These are phyloP conservation scores for Massarina eburnea DNA, from an alignment of 2,329 filamentous ascomycete genomes.

Conservation along the genomic window DNA sequence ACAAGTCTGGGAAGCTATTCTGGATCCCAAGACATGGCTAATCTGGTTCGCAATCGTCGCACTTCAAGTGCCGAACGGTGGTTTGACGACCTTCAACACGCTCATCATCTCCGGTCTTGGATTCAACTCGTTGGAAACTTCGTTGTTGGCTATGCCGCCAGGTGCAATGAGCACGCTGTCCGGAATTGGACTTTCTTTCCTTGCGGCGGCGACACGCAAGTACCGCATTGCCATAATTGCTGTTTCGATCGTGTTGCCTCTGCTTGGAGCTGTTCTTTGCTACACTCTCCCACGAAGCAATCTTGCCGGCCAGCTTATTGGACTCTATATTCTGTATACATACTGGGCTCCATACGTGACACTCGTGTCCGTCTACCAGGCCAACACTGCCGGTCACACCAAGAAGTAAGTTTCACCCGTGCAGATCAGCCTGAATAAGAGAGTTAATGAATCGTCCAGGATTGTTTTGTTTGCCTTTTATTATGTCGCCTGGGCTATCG, in stretches of 20 bases:
- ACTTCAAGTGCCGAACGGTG: constrained; percentile 4
- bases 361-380: constrained; percentile 1
- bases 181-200: neutral
- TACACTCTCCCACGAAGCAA: neutral
- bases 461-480: constrained; percentile 23
- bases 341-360: constrained; percentile 3
- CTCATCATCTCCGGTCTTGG: constrained; percentile 4
- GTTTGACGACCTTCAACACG: constrained; percentile 2
- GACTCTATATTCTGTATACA: constrained; percentile 16
- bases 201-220: constrained; percentile 1
- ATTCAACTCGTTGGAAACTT: neutral
- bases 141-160: constrained; percentile 1
- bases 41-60: constrained; percentile 5
- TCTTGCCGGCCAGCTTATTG: constrained; percentile 12
- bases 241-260: neutral
- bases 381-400: constrained; percentile 4
- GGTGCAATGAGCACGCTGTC: constrained; percentile 2
- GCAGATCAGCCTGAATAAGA: neutral
- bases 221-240: neutral
- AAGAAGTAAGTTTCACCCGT: constrained; percentile 32
- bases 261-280: neutral
- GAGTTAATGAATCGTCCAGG: neutral
- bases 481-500: constrained; percentile 44
- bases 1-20: neutral
- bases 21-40: constrained; percentile 5